A percentile compares a stretch with the other conserved stretches of the same genome.
Evolutionary conservation across 2,329 filamentous ascomycete species (phyloP).

Genomic region (Paecilomyces formosus): DNA sequence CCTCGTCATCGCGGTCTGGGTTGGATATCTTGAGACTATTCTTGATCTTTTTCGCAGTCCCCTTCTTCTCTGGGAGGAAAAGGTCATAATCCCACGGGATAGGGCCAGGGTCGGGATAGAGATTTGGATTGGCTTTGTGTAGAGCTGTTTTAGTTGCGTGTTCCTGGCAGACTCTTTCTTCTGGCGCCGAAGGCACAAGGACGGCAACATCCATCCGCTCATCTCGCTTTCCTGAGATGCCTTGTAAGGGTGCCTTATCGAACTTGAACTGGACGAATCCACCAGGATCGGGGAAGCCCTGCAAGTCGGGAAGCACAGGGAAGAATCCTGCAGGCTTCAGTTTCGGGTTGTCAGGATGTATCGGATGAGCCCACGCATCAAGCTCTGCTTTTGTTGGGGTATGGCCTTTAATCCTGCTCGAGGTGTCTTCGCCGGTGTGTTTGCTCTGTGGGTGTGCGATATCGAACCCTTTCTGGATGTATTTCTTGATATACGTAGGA

Average conservation of each 20-base stretch:
- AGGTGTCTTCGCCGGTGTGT: constrained; percentile 50
- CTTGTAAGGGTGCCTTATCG: constrained; percentile 49
- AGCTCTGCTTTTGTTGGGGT: constrained; percentile 47
- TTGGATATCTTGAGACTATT: constrained; percentile 49
- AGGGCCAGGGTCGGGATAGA: constrained; percentile 45
- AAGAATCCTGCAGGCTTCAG: constrained; percentile 53
- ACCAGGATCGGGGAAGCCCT: constrained; percentile 52
- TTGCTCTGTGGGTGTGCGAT: constrained; percentile 56
- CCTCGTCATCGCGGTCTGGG: constrained; percentile 46
- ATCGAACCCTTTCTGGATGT: constrained; percentile 58
- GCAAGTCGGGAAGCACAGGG: constrained; percentile 54
- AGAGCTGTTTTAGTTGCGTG: constrained; percentile 43
- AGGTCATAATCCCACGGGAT: constrained; percentile 54
- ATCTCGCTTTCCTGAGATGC: constrained; percentile 44
- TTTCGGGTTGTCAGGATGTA: constrained; percentile 51
- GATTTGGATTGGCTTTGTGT: constrained; percentile 42
- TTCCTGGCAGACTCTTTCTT: constrained; percentile 40
- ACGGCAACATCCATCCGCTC: constrained; percentile 53
- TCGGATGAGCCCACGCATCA: constrained; percentile 53
- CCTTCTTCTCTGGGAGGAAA: constrained; percentile 46
- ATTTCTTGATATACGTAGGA: constrained; percentile 53
- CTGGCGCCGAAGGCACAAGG: constrained; percentile 45
- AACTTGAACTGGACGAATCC: constrained; percentile 56
- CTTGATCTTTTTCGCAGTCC: constrained; percentile 45
- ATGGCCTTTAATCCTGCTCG: constrained; percentile 46